These are phyloP conservation scores for Colletotrichum spaethianum DNA, from an alignment of 2,329 filamentous ascomycete genomes.

Conservation along the genomic window DNA sequence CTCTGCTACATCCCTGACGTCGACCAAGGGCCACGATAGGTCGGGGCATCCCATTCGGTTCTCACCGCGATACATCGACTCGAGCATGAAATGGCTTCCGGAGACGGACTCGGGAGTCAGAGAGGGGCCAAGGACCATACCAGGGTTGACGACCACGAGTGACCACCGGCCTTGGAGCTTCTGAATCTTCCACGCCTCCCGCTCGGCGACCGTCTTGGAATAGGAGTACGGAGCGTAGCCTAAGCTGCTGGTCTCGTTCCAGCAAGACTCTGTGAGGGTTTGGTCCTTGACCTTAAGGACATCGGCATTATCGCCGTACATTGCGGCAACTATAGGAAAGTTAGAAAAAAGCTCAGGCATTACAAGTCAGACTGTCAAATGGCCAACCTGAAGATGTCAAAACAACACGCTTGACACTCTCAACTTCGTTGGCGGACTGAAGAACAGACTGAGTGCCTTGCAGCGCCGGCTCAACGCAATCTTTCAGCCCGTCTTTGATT, in stretches of 20 bases:
- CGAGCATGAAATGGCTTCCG: conserved; percentile 47
- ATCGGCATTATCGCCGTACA: conserved; percentile 12
- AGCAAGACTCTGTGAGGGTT: conserved; percentile 16
- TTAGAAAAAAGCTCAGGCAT: no score
- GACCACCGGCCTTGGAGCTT: conserved; percentile 38
- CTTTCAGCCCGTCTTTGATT: conserved; percentile 46
- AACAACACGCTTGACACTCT: conserved; percentile 46
- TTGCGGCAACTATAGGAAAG: not conserved
- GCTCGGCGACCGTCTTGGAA: conserved; percentile 41
- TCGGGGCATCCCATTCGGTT: conserved; percentile 47
- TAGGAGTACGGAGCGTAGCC: conserved; percentile 17
- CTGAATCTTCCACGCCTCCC: conserved; percentile 42
- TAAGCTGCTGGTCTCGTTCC: conserved; percentile 18
- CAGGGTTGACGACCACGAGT: conserved; percentile 38
- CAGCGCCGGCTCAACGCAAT: conserved; percentile 47
- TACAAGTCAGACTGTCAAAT: no score
- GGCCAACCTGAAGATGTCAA: conserved; percentile 11
- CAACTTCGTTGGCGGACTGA: conserved; percentile 43
- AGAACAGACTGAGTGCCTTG: conserved; percentile 47
- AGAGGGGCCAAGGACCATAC: conserved; percentile 39
- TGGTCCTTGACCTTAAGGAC: not conserved
- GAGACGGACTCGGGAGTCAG: conserved; percentile 43
- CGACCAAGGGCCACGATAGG: conserved; percentile 44
- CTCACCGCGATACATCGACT: conserved; percentile 45
- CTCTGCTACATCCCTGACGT: conserved; percentile 45